Evolutionary conservation across 2,329 filamentous ascomycete species (phyloP), one percentile per base, ranked within the genome.

Genomic region (Aureobasidium mangrovei): DNA sequence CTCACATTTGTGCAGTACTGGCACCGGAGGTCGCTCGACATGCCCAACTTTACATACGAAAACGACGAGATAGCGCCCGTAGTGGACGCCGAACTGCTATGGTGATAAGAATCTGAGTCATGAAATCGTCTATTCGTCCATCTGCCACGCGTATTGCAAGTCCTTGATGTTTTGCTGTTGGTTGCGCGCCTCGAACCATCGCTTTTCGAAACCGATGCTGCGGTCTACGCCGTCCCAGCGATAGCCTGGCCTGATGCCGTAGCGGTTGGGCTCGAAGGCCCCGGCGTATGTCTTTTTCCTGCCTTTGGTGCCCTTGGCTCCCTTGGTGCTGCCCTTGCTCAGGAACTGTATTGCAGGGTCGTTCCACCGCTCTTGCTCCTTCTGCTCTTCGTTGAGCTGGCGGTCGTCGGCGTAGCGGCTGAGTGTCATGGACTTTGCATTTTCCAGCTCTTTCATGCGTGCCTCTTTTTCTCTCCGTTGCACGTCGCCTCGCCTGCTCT

Each of bases 161-260:
- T 85, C 85, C 69, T 87, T 86, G 62, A 86, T 82, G 67, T 90
- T 83, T 63, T 84, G 82, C 61, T 81, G 81, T 61, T 82, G 76
- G 68, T 96, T 96, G 60, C 91, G 75, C 2, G 90, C 88, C 67
- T 86, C 89, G 72, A 97, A 97, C 73, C 91, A 86, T 66, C 96
- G 85, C 58, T 82, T 86, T 73, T 98, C 93, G 67, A 96, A 97
- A 0, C 91, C 91, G 71, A 89, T 98, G 24, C 88, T 79, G 60
- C 93, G 78, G 74, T 98, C 93, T 18, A 98, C 93, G 4, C 94
- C 93, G 75, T 98, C 93, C 93, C 93, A 98, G 60, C 88, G 77
- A 73, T 95, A 89, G 0, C 93, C 94, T 0, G 93, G 93, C 57
- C 85, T 78, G 58, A 98, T 97, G 1, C 88, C 88, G 72, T 97